These are phyloP conservation scores for Podospora sp. DNA, from an alignment of 495 filamentous ascomycete species.

Conservation along the genomic window DNA sequence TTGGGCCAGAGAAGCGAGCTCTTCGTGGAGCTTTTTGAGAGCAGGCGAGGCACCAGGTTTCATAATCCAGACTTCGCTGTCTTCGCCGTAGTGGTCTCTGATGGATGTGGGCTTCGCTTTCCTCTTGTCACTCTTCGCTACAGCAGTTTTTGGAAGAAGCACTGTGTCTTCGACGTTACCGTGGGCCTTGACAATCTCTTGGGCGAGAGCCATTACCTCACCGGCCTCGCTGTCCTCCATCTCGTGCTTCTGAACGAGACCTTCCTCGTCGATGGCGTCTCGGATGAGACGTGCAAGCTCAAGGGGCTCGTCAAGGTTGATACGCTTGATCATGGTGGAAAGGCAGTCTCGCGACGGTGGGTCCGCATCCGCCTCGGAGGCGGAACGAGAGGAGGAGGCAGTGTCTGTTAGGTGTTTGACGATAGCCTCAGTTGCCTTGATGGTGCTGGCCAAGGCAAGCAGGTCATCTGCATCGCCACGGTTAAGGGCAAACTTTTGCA, in stretches of 20 bases:
- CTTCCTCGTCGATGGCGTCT: constrained; percentile 90
- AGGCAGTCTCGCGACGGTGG: constrained; percentile 45
- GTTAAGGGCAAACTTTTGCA: constrained; percentile 90
- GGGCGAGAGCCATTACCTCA: constrained; percentile 67
- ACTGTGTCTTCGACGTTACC: constrained; percentile 47
- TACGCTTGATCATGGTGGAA: constrained; percentile 56
- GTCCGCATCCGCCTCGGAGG: neutral
- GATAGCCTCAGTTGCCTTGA: constrained; percentile 75
- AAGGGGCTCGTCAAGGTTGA: constrained; percentile 68
- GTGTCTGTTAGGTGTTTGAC: constrained; percentile 38
- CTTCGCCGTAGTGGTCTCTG: constrained; percentile 53
- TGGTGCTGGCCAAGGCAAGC: constrained; percentile 76
- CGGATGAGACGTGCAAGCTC: constrained; percentile 70
- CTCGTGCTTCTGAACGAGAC: constrained; percentile 74
- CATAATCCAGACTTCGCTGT: constrained; percentile 84
- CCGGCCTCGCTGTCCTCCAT: constrained; percentile 71
- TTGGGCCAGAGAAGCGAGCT: constrained; percentile 58
- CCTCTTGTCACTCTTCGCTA: constrained; percentile 35
- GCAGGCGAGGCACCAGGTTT: constrained; percentile 67
- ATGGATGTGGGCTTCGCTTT: constrained; percentile 37
- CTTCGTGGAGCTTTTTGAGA: constrained; percentile 66
- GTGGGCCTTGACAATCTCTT: constrained; percentile 65
- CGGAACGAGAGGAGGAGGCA: constrained; percentile 24
- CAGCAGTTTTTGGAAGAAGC: constrained; percentile 44
- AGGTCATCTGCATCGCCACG: constrained; percentile 95